Evolutionary conservation across 2,329 filamentous ascomycete species (phyloP), one percentile per base, ranked within the genome.

Genomic region (Graphium sp.): DNA sequence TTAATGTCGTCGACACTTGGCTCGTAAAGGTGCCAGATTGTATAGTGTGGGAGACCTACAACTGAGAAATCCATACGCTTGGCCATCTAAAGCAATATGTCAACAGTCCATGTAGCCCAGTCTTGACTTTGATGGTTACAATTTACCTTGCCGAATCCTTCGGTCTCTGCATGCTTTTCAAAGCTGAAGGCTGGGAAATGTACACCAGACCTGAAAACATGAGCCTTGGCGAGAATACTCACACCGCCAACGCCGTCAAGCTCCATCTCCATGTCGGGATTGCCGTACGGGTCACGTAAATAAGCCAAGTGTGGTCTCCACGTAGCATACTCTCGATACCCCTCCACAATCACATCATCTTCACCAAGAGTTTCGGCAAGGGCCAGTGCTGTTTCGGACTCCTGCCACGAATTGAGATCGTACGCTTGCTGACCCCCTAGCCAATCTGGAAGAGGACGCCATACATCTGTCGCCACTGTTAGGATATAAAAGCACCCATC

Each of bases 201-300:
- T 19, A 92, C 87, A 24, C 89, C 89, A 25, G 81, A 77, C 36
- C 89, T 74, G 60, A 98, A 98, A 1, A 98, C 89, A 42, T 77
- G 79, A 2, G 89, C 89, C 54, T 95, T 98, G 25, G 89, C 87
- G 41, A 98, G 55, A 43, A 98, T 98, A 56, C 84, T 94, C 41
- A 98, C 89, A 55, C 89, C 89, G 28, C 89, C 87, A 26, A 98
- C 85, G 39, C 89, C 89, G 42, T 98, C 89, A 41, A 98, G 87
- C 44, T 98, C 89, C 89, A 98, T 95, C 49, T 98, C 89, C 77
- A 95, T 94, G 47, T 98, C 89, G 13, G 87, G 87, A 46, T 98
- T 89, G 22, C 89, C 89, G 44, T 92, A 95, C 2, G 89, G 89
- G 47, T 98, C 89, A 34, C 89, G 78, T 6, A 98, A 69, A 48